Base-by-base conservation (phyloP, 208 protist species). In the Ichthyophonus hoferi region DNA sequence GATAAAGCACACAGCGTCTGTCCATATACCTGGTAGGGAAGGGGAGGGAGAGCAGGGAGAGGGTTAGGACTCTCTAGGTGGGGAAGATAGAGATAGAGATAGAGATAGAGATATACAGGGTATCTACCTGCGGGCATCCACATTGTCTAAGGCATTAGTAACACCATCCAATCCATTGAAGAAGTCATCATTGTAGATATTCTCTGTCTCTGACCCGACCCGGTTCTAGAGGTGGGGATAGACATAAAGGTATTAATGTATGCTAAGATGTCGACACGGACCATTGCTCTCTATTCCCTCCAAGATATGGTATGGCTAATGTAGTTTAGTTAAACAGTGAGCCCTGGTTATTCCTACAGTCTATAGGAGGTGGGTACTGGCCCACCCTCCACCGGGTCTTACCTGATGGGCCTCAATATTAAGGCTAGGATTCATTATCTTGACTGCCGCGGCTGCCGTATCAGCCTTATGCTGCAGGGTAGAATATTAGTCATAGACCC, bases 121-220 rank as follows among this genome's bases (percentile, higher is more conserved):
- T n/a, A n/a, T n/a, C 7, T 67, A 67, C 42, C 31, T 12, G n/a
- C 98, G 94, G 38, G 97, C 98, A 79, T 96, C 89, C 7, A 98
- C 93, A 93, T 99, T 99, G 94, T 99, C 99, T 2, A 99, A 95
- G 14, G 99, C 99, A 92, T 99, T 99, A 79, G 96, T 94, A 2
- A 99, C 96, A 77, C 96, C 92, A 43, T 96, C 90, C 81, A 99
- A 96, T 0, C 33, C 43, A 0, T 92, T 87, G 95, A 95, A 99
- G 91, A 99, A 99, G 0, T 91, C 87, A 89, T 99, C 97, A 89
- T 96, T 96, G 91, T 98, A 99, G 24, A 93, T 40, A 24, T 67
- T 67, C 50, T 67, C 50, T n/a, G 50, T 67, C 50, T 67, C 50
- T 7, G 50, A 24, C 50, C 50, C 50, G 24, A 67, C 50, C 7